Evolutionary conservation across 345 rosid species (phyloP).

Genomic region (Syzygium aqueum): DNA sequence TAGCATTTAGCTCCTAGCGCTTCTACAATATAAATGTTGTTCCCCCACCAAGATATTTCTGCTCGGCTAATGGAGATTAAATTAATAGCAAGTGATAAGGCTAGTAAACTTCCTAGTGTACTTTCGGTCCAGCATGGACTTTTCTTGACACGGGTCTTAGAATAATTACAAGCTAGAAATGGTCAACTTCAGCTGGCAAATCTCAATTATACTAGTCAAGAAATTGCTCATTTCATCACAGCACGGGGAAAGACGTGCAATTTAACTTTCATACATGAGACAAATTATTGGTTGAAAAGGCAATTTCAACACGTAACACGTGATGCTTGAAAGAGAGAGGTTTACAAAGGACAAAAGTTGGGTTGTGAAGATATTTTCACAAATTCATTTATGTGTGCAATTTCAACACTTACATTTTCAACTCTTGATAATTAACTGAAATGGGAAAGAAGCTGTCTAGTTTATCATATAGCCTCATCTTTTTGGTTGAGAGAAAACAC

Average conservation of each 20-base stretch:
- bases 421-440: background rate
- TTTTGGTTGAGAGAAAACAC: background rate
- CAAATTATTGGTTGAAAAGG: background rate
- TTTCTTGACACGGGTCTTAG: background rate
- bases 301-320: background rate
- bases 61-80: background rate
- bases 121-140: background rate
- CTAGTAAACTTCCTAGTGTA: background rate
- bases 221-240: background rate
- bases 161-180: background rate
- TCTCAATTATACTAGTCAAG: background rate
- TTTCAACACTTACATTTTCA: background rate
- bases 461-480: background rate
- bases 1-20: background rate
- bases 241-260: background rate
- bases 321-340: background rate
- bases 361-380: background rate
- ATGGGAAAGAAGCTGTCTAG: background rate
- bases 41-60: background rate
- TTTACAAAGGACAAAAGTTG: background rate
- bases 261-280: background rate
- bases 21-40: background rate
- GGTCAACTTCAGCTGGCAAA: background rate
- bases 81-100: background rate
- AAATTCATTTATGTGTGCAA: background rate